These are phyloP conservation scores for Fallopia convolvulus DNA, from an alignment of 148 eudicot genomes.

Conservation along the genomic window DNA sequence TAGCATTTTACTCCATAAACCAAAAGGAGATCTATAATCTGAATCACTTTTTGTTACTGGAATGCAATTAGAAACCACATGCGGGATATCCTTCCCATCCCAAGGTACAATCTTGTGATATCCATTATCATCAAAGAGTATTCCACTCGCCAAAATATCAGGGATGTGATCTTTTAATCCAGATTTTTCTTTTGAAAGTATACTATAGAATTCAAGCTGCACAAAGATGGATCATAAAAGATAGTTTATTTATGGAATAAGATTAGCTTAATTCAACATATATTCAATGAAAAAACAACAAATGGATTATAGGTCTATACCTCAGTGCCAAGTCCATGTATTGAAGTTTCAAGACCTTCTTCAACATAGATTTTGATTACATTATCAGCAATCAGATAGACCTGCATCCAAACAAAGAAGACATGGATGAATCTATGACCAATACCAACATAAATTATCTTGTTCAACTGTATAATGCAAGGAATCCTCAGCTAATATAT, in stretches of 20 bases:
- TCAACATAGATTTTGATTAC: slow-evolving; percentile 82
- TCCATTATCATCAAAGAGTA: slow-evolving; percentile 53
- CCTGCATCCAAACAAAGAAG: slow-evolving; percentile 32
- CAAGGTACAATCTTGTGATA: slow-evolving; percentile 55
- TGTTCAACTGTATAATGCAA: neutral
- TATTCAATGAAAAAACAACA: neutral
- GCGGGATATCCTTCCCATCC: slow-evolving; percentile 78
- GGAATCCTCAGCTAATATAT: neutral
- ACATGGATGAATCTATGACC: neutral
- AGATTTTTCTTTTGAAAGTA: slow-evolving; percentile 44
- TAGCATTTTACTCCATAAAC: slow-evolving; percentile 59
- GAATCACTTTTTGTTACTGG: slow-evolving; percentile 20
- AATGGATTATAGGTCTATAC: slow-evolving; percentile 25
- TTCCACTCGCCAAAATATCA: slow-evolving; percentile 73
- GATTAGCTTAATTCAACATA: neutral
- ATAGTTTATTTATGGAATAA: neutral
- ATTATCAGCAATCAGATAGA: slow-evolving; percentile 62
- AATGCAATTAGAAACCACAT: slow-evolving; percentile 35
- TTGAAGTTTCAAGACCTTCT: slow-evolving; percentile 74
- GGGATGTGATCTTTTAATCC: slow-evolving; percentile 63
- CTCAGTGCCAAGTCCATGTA: slow-evolving; percentile 85
- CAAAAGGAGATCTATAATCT: slow-evolving; percentile 42
- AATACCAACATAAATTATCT: neutral
- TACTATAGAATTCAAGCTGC: slow-evolving; percentile 83
- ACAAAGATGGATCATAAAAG: neutral